phyloP scores from a whole-genome alignment of 2,329 filamentous ascomycete genomes.

The Nannizzia gypsea region DNA sequence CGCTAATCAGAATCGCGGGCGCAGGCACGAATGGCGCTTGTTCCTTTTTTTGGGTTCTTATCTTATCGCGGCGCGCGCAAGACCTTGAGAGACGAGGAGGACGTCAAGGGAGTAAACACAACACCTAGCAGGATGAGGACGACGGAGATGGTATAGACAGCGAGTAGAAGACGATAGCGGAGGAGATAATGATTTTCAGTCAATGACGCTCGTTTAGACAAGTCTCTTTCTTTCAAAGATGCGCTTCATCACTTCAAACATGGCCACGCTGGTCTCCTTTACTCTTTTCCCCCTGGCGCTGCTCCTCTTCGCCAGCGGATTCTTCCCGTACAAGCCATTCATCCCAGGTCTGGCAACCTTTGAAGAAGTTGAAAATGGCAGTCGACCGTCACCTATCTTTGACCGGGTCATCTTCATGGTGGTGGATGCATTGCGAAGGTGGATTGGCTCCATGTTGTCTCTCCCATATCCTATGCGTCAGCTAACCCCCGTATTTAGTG shows the following conservation, averaged over 20 bases:
- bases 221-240: background rate
- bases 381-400: slow-evolving; percentile 58
- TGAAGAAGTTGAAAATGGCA: slow-evolving; percentile 39
- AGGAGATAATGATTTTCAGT: background rate
- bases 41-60: background rate
- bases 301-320: slow-evolving; percentile 70
- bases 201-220: background rate
- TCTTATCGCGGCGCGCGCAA: background rate
- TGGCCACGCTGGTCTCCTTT: slow-evolving; percentile 46
- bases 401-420: slow-evolving; percentile 95
- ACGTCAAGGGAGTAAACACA: background rate
- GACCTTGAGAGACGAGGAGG: background rate
- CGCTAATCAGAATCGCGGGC: slow-evolving; percentile 2
- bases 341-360: slow-evolving; percentile 68
- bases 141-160: background rate
- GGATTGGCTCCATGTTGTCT: slow-evolving; percentile 16
- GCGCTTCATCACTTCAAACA: background rate
- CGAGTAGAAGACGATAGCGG: background rate
- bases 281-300: slow-evolving; percentile 64
- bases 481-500: slow-evolving; percentile 43
- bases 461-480: background rate
- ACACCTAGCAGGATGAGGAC: background rate
- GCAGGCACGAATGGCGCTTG: background rate
- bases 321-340: slow-evolving; percentile 96
- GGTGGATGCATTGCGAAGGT: slow-evolving; percentile 86